Evolutionary conservation across 257 asterid species (phyloP).

Genomic region (Solanum paucissectum): DNA sequence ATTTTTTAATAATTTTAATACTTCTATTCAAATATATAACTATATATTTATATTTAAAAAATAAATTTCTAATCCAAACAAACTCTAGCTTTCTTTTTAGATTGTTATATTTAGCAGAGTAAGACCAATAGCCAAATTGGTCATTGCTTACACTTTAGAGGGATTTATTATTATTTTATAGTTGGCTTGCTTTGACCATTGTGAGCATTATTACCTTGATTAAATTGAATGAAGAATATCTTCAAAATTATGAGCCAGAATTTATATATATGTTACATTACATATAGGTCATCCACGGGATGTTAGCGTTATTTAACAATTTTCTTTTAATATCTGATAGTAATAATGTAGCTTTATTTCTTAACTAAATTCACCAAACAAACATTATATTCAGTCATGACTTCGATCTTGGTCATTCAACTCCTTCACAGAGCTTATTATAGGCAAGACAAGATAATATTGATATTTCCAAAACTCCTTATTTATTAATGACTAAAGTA

Average conservation of each 20-base stretch:
- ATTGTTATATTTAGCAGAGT: background rate
- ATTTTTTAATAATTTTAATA: no score
- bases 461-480: background rate
- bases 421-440: background rate
- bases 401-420: fast-evolving
- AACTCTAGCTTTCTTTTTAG: no score
- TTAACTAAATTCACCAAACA: background rate
- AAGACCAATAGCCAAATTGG: background rate
- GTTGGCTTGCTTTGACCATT: background rate
- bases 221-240: background rate
- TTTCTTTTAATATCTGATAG: no score
- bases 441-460: background rate
- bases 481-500: background rate
- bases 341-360: background rate
- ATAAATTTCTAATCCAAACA: no score
- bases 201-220: background rate
- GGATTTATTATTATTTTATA: background rate
- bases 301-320: no score
- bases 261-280: no score
- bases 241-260: no score
- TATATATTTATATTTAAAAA: no score
- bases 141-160: background rate
- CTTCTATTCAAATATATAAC: background rate
- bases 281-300: no score
- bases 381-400: background rate